Base-by-base conservation (phyloP, 2,329 filamentous ascomycete genomes). In the Didymella arachidicola region DNA sequence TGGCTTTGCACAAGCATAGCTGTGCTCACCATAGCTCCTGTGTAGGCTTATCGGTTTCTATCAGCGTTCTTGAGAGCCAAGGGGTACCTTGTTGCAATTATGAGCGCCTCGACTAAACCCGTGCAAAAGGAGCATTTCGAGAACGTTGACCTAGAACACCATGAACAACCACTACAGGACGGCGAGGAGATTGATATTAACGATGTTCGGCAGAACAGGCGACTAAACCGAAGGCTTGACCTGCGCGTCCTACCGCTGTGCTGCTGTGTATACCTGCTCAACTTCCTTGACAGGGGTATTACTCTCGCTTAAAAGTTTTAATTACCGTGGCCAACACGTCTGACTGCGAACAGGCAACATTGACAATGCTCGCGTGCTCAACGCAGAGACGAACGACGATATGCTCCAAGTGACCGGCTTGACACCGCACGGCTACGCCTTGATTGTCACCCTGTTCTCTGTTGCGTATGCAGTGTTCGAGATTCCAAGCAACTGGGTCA, bases 211-310 rank as follows among this genome's bases (percentile, higher is more conserved):
- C 43, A 53, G 43, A 57, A 57, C 27, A 48, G 39, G 12, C 43
- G 10, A 4, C 29, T 53, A 3, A 57, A 57, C n/a, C 48, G 36
- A 30, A 19, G 55, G 25, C 36, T 57, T 10, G 88, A 90, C 71
- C 59, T 84, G 18, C 81, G 84, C 53, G 88, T 90, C 56, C 78
- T 90, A 14, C 87, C 88, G 1, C 76, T 90, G 14, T 85, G 81
- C n/a, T 84, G 86, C 7, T 78, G 74, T 51, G 88, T 90, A 49
- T 91, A 89, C 72, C 80, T 90, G 44, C 81, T 90, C 22, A 60
- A 57, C 41, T 90, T 88, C 71, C 82, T 90, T 25, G 88, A 90
- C 74, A 43, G 55, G 14, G 55, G 55, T 48, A 30, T 12, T 12
- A 12, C 12, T 12, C 16, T 1, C 34, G 7, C 16, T n/a, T 14